Percentiles rank a stretch among this genome's conserved stretches.
Conservation (phyloP, 371 early-diverging fungal species). For the Haplosporangium sp. region DNA sequence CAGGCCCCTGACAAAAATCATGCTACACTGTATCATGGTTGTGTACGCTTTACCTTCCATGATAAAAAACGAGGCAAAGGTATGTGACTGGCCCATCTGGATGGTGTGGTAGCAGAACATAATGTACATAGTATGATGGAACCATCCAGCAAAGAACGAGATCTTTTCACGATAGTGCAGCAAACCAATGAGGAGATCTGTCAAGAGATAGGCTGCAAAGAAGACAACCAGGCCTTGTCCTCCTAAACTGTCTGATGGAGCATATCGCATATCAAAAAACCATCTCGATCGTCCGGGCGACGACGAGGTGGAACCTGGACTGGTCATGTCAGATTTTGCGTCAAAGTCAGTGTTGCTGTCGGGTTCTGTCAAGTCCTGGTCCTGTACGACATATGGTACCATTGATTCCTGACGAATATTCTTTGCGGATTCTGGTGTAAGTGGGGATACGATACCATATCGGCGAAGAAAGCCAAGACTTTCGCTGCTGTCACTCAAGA, state of each 20-base stretch:
- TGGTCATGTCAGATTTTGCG: neutral
- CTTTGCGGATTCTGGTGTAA: neutral
- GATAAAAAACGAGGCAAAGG: slow-evolving; percentile 9
- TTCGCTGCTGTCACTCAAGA: neutral
- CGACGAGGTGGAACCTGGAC: neutral
- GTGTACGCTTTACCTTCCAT: slow-evolving; percentile 29
- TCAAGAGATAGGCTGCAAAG: slow-evolving; percentile 48
- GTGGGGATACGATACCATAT: slow-evolving; percentile 10
- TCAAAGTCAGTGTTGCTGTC: neutral
- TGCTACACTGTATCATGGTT: too few relatives aligned
- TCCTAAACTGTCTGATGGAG: slow-evolving; percentile 7
- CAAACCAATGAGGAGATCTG: slow-evolving; percentile 57
- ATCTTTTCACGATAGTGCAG: slow-evolving; percentile 58
- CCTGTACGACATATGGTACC: neutral
- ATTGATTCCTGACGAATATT: neutral
- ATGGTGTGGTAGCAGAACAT: slow-evolving; percentile 15
- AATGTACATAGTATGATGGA: slow-evolving; percentile 62
- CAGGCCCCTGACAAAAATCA: too few relatives aligned
- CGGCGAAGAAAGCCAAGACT: neutral
- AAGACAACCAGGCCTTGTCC: slow-evolving; percentile 12
- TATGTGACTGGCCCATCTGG: neutral
- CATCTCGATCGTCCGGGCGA: slow-evolving; percentile 6
- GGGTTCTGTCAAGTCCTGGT: neutral
- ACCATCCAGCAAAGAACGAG: slow-evolving; percentile 63
- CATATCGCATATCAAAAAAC: slow-evolving; percentile 19